Evolutionary conservation across 495 filamentous ascomycete genomes (phyloP).

Genomic region (Aspergillus sparsus): DNA sequence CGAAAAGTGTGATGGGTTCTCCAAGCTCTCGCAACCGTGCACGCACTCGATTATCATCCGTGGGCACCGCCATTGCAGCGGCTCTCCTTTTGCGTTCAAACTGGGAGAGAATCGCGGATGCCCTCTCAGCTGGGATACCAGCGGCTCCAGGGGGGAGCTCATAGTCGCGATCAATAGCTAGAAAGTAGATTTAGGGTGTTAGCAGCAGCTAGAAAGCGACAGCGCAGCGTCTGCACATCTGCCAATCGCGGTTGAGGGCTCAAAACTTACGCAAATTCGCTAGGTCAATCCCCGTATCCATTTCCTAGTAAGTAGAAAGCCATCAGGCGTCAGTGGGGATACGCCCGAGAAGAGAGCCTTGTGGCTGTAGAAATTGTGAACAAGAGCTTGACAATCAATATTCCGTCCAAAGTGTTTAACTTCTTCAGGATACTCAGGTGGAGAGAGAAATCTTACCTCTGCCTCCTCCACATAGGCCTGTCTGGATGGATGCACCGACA

Average conservation of each 20-base stretch:
- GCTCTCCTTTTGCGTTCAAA: slow-evolving; percentile 87
- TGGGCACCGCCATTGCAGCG: slow-evolving; percentile 90
- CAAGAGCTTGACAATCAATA: slow-evolving; percentile 34
- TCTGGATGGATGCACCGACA: slow-evolving; percentile 82
- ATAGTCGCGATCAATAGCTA: slow-evolving; percentile 86
- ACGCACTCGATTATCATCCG: slow-evolving; percentile 87
- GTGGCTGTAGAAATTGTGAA: slow-evolving; percentile 34
- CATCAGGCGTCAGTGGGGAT: slow-evolving; percentile 29
- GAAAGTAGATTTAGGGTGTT: slow-evolving; percentile 4
- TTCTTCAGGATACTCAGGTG: not conserved
- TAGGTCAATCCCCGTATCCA: slow-evolving; percentile 72
- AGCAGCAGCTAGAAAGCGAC: not conserved
- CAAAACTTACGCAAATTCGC: slow-evolving; percentile 72
- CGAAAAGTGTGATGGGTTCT: slow-evolving; percentile 93
- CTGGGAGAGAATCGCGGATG: slow-evolving; percentile 84
- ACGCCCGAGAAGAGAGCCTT: slow-evolving; percentile 29
- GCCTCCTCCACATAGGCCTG: slow-evolving; percentile 96
- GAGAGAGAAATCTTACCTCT: slow-evolving; percentile 57
- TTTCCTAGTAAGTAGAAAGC: slow-evolving; percentile 42
- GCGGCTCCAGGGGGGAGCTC: slow-evolving; percentile 68
- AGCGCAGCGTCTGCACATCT: not conserved
- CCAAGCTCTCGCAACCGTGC: slow-evolving; percentile 77
- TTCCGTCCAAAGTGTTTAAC: slow-evolving; percentile 15
- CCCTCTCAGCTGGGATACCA: slow-evolving; percentile 82
- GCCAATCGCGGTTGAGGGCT: not conserved